phyloP scores from a whole-genome alignment of 1,139 yeast species.

The Pichia norvegensis region DNA sequence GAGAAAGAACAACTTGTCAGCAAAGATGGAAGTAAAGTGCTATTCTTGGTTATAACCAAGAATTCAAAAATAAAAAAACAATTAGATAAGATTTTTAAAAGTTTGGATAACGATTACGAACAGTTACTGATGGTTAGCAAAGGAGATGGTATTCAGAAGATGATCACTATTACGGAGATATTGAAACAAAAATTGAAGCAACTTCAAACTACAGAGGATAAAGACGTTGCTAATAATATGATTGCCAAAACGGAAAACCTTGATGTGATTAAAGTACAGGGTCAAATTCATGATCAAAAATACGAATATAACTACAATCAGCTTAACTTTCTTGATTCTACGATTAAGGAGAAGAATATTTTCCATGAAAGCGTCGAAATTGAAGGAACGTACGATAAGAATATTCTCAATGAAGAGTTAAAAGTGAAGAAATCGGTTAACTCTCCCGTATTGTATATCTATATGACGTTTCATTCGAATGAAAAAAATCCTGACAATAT shows the following conservation, averaged over 20 bases:
- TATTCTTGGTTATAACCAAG: conserved; percentile 15
- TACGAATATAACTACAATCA: conserved; percentile 12
- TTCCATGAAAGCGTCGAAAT: not conserved
- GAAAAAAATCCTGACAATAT: conserved; percentile 2
- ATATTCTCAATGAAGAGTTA: conserved; percentile 3
- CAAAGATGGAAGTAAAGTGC: not conserved
- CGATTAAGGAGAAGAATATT: conserved; percentile 1
- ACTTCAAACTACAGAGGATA: not conserved
- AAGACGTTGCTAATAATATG: conserved; percentile 9
- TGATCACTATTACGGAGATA: conserved; percentile 24
- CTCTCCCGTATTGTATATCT: conserved; percentile 19
- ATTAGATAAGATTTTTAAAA: conserved; percentile 14
- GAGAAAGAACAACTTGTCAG: not conserved
- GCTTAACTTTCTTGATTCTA: conserved; percentile 20
- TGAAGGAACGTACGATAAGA: not conserved
- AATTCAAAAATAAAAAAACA: conserved; percentile 22
- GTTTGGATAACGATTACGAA: conserved; percentile 3
- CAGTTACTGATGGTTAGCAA: conserved; percentile 19
- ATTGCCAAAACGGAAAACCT: conserved; percentile 14
- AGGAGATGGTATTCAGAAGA: conserved; percentile 22
- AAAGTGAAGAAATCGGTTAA: conserved; percentile 10
- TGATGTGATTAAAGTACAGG: conserved; percentile 2
- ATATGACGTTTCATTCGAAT: conserved; percentile 12
- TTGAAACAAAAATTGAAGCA: conserved; percentile 21
- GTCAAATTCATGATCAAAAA: conserved; percentile 1